Base-by-base conservation (phyloP, 257 asterid species). In the Leonotis leonurus region DNA sequence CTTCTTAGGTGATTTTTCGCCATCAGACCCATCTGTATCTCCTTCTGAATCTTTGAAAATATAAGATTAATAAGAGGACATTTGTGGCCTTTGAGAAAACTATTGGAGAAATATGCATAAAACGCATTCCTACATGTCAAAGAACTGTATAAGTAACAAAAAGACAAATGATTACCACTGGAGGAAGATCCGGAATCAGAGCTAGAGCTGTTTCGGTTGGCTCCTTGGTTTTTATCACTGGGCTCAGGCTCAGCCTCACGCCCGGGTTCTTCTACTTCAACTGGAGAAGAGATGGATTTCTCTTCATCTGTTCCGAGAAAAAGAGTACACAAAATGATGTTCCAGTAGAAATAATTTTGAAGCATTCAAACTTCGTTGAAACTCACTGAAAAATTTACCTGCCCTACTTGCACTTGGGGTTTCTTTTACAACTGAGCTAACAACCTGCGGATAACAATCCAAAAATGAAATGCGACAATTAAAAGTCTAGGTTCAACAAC, bases 161-260 rank as follows among this genome's bases (percentile, higher is more conserved):
- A 45, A 64, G 46, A 18, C 26, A 57, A 54, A 64, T 52, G 44
- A 65, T 22, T 76, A 89, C 89, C 87, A 64, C 90, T 79, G 46
- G 90, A 83, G 45, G 85, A 84, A 49, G 86, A 89, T 69, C 87
- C 88, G 3, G 91, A 79, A 58, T 80, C 82, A 44, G 81, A 60
- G 69, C 83, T 77, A 60, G 87, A 81, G 77, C 85, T 77, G 79
- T 81, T 78, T 55, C 71, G 67, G 26, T 30, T 69, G 35, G 59
- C 79, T 73, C 65, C 82, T 83, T 63, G 85, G 59, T 80, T 77
- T 69, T 68, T 73, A 48, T 69, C 77, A 72, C 71, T 67, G 44
- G 58, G 72, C 26, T 64, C 78, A 17, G 44, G 73, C 68, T 73
- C 82, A 61, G 33, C 72, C 68, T 74, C 82, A 53, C 6, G 73